Evolutionary conservation across 768 basidiomycete genomes (phyloP).

Genomic region (Rhodocollybia butyracea): DNA sequence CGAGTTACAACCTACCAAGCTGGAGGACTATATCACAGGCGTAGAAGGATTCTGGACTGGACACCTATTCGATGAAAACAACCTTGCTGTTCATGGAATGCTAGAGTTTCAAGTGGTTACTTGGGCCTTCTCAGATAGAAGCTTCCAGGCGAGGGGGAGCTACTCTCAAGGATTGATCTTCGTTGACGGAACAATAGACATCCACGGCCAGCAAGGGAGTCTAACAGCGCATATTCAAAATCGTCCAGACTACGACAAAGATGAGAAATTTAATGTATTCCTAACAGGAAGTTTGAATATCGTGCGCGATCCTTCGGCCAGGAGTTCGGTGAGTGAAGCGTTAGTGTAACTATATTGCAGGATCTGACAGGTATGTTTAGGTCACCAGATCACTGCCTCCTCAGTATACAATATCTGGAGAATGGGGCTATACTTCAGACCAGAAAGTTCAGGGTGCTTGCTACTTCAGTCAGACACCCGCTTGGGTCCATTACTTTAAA

Average conservation of each 20-base stretch:
- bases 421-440: neutral
- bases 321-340: too few species aligned
- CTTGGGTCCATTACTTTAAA: slow-evolving; percentile 3
- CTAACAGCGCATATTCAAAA: neutral
- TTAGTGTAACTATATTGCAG: too few species aligned
- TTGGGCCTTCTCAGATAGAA: neutral
- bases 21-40: neutral
- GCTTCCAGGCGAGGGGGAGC: neutral
- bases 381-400: too few species aligned
- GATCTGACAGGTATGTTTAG: too few species aligned
- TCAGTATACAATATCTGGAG: slow-evolving; percentile 2
- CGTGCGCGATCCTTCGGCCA: too few species aligned
- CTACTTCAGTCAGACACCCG: slow-evolving; percentile 2
- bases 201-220: neutral
- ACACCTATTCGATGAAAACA: neutral
- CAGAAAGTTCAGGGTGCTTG: neutral
- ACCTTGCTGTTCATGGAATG: neutral
- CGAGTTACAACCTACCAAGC: neutral
- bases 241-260: neutral
- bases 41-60: slow-evolving; percentile 4
- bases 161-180: neutral
- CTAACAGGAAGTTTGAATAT: too few species aligned
- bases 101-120: neutral
- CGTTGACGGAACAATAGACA: neutral
- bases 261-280: neutral